A percentile compares a stretch with the other conserved stretches of the same genome.
phyloP scores from a whole-genome alignment of 805 yeast genomes.

The Metschnikowia hibisci region DNA sequence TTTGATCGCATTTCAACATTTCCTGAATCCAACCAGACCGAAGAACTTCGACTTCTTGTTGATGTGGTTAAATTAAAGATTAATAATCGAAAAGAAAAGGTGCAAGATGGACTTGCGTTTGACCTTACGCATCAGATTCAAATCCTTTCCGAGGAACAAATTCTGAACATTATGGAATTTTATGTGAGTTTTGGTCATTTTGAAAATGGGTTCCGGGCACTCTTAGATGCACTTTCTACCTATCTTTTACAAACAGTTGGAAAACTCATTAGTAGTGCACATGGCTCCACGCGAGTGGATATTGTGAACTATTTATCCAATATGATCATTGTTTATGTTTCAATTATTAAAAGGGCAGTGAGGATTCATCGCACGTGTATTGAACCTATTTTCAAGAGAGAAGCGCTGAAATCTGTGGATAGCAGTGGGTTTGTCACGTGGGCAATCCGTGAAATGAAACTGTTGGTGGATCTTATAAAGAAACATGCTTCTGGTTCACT shows the following conservation, averaged over 20 bases:
- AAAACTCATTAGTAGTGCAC: constrained; percentile 34
- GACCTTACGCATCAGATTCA: constrained; percentile 35
- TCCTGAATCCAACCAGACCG: constrained; percentile 16
- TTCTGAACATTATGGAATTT: constrained; percentile 32
- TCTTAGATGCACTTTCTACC: constrained; percentile 32
- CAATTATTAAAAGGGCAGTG: constrained; percentile 46
- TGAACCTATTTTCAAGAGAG: constrained; percentile 30
- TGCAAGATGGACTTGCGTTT: constrained; percentile 36
- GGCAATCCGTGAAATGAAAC: constrained; percentile 62
- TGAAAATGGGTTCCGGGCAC: constrained; percentile 34
- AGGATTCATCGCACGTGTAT: constrained; percentile 51
- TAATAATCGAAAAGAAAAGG: constrained; percentile 32
- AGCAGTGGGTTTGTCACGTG: constrained; percentile 64
- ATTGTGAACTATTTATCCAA: constrained; percentile 39
- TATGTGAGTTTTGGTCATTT: constrained; percentile 34
- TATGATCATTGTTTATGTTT: constrained; percentile 36
- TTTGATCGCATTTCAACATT: constrained; percentile 23
- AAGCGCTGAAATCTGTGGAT: constrained; percentile 24
- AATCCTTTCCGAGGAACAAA: constrained; percentile 26
- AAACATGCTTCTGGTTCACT: constrained; percentile 66
- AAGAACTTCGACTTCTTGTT: constrained; percentile 28
- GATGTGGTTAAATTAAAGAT: constrained; percentile 43
- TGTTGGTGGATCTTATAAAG: constrained; percentile 55
- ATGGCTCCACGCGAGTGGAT: constrained; percentile 42
- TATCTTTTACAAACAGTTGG: constrained; percentile 32